Evolutionary conservation across 805 yeast species (phyloP).

Genomic region (Torulaspora gathmanii): DNA sequence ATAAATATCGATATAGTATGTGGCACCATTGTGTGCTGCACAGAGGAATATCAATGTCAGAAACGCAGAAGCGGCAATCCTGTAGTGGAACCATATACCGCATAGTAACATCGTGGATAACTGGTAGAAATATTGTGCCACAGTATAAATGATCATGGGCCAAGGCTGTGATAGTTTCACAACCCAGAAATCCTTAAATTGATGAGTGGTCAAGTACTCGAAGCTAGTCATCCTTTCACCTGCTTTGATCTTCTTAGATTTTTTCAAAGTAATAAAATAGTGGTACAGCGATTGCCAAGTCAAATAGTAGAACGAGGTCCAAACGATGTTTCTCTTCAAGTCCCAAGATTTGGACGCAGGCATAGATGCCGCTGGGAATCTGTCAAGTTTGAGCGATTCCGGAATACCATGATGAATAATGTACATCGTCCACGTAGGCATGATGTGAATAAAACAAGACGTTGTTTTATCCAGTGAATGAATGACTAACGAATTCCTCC

Average conservation of each 20-base stretch:
- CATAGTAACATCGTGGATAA: slow-evolving; percentile 80
- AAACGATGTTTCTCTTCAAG: slow-evolving; percentile 47
- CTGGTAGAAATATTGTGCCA: slow-evolving; percentile 85
- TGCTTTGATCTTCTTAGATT: slow-evolving; percentile 72
- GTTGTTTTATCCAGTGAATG: slow-evolving; percentile 93
- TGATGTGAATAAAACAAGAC: slow-evolving; percentile 80
- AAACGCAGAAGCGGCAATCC: slow-evolving; percentile 61
- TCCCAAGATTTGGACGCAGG: slow-evolving; percentile 61
- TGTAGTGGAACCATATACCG: slow-evolving; percentile 79
- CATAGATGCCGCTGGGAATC: slow-evolving; percentile 77
- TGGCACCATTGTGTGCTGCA: slow-evolving; percentile 91
- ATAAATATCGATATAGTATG: slow-evolving; percentile 86
- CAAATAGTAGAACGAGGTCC: slow-evolving; percentile 78
- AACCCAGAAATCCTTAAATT: slow-evolving; percentile 62
- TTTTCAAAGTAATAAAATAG: slow-evolving; percentile 80
- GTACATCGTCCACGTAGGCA: slow-evolving; percentile 86
- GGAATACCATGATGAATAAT: slow-evolving; percentile 78
- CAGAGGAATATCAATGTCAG: slow-evolving; percentile 66
- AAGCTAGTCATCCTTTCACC: slow-evolving; percentile 81
- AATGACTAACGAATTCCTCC: slow-evolving; percentile 90
- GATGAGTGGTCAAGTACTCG: slow-evolving; percentile 72
- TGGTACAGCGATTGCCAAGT: slow-evolving; percentile 90
- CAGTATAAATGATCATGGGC: slow-evolving; percentile 82
- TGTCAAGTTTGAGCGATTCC: slow-evolving; percentile 41
- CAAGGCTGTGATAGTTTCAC: slow-evolving; percentile 82